Conservation (phyloP, 352 stramenopile genomes). For the Hyaloperonospora brassicae region DNA sequence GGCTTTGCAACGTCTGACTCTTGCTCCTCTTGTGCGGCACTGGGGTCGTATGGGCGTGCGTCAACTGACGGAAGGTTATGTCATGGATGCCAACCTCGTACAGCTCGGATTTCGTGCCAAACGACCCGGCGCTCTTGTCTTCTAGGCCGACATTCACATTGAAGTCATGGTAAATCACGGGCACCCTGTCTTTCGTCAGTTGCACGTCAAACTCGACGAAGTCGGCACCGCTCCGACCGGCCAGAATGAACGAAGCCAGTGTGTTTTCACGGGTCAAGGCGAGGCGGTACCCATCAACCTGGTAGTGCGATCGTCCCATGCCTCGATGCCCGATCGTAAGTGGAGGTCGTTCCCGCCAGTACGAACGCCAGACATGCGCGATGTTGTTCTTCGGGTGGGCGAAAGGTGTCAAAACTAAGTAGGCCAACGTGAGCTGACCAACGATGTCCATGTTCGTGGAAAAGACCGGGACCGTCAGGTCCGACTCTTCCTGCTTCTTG, state of each 20-base stretch:
- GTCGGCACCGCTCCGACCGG: conserved; percentile 54
- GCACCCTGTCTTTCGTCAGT: conserved; percentile 66
- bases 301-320: conserved; percentile 70
- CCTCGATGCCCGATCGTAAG: conserved; percentile 63
- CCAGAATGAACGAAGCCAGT: conserved; percentile 63
- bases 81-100: conserved; percentile 68
- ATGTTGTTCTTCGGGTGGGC: conserved; percentile 50
- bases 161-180: conserved; percentile 78
- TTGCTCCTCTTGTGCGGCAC: conserved; percentile 30
- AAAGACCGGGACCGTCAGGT: conserved; percentile 50
- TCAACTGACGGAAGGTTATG: conserved; percentile 55
- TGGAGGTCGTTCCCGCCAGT: conserved; percentile 51
- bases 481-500: conserved; percentile 39
- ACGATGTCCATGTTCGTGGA: conserved; percentile 17
- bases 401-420: conserved; percentile 49
- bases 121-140: conserved; percentile 36
- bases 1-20: conserved; percentile 33
- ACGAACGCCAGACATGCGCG: conserved; percentile 47
- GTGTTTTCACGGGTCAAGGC: conserved; percentile 71
- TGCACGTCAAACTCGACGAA: conserved; percentile 84
- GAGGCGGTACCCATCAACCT: conserved; percentile 49
- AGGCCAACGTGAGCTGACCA: conserved; percentile 46
- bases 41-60: conserved; percentile 36
- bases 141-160: conserved; percentile 55
- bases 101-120: conserved; percentile 42